A percentile compares a stretch with the other conserved stretches of the same genome.
Evolutionary conservation across 495 filamentous ascomycete species (phyloP).

Genomic region (Daldinia decipiens): DNA sequence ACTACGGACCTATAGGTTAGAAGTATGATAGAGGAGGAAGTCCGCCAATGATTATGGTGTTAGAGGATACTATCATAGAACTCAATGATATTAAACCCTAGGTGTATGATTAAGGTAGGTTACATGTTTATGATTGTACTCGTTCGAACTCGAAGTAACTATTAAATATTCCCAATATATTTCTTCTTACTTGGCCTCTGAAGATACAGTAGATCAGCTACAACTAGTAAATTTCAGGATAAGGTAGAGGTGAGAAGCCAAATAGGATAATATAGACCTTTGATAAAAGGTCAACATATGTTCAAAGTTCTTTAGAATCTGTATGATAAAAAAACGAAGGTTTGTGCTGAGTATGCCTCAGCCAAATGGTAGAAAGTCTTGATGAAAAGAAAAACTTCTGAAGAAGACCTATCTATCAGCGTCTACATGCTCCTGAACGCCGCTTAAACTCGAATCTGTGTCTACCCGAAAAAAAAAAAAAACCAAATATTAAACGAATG

Average conservation of each 20-base stretch:
- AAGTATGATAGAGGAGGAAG: not conserved
- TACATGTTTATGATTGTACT: not conserved
- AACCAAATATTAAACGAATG: slow-evolving; percentile 24
- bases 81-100: not conserved
- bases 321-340: not conserved
- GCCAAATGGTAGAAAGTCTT: slow-evolving; percentile 17
- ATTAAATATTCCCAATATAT: not conserved
- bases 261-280: not conserved
- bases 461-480: slow-evolving; percentile 30
- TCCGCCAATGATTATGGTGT: not conserved
- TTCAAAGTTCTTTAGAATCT: not conserved
- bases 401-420: slow-evolving; percentile 42
- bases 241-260: not conserved
- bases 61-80: not conserved
- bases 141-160: not conserved
- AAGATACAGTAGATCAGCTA: not conserved
- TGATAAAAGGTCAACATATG: not conserved
- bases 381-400: slow-evolving; percentile 23
- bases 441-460: slow-evolving; percentile 35
- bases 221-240: not conserved
- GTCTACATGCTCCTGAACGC: slow-evolving; percentile 38
- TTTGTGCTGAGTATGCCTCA: not conserved
- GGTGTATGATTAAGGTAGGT: not conserved
- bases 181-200: not conserved
- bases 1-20: slow-evolving; percentile 24